Conservation (phyloP, 148 eudicot species). For the Rhododendron vialii region DNA sequence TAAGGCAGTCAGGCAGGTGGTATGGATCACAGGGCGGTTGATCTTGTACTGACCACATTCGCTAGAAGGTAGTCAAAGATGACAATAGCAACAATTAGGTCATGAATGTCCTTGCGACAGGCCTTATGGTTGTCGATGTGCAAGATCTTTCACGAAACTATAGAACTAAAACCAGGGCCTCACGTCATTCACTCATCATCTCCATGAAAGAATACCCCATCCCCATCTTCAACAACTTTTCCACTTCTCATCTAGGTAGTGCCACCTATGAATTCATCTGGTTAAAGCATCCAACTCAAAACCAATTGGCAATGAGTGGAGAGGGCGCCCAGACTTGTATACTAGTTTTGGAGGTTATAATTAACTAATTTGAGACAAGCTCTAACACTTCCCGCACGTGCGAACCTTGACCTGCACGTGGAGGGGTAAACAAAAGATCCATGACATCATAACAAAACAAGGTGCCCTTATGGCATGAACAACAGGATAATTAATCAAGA, state of each 20-base stretch:
- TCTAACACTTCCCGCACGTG: background rate
- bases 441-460: background rate
- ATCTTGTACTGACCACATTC: background rate
- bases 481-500: background rate
- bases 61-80: background rate
- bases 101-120: background rate
- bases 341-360: background rate
- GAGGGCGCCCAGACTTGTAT: background rate
- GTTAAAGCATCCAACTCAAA: background rate
- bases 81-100: background rate
- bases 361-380: background rate
- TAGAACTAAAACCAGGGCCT: background rate
- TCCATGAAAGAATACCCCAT: background rate
- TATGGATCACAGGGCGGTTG: background rate
- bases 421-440: background rate
- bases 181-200: background rate
- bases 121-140: background rate
- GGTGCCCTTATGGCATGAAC: background rate
- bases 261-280: background rate
- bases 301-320: background rate
- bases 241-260: background rate
- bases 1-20: background rate
- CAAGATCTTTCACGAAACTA: background rate
- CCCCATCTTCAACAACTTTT: background rate
- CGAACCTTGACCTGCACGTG: background rate